Percentiles rank a stretch among this genome's conserved stretches.
These are phyloP conservation scores for Gentiana macrophylla DNA, from an alignment of 257 asterid species.

Conservation along the genomic window DNA sequence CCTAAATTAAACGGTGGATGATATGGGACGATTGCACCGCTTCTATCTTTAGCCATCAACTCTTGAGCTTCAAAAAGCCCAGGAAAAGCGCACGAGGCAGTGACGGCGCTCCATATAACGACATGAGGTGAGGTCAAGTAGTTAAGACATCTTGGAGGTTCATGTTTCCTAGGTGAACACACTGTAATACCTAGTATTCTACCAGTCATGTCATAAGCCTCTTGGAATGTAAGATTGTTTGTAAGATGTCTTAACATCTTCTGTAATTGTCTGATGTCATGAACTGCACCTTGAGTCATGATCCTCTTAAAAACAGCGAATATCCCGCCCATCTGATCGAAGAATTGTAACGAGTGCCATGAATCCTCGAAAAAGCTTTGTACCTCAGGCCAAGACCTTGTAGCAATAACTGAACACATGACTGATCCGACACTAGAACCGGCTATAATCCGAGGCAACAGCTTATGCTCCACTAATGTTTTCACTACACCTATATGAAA, in stretches of 20 bases:
- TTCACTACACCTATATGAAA: constrained; percentile 90
- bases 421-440: constrained; percentile 96
- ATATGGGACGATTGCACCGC: constrained; percentile 87
- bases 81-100: constrained; percentile 96
- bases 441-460: constrained; percentile 83
- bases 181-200: constrained; percentile 83
- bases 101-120: constrained; percentile 97
- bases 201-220: constrained; percentile 95
- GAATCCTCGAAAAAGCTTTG: constrained; percentile 92
- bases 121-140: constrained; percentile 98
- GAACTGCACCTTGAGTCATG: constrained; percentile 82
- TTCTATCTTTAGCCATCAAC: constrained; percentile 91
- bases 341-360: constrained; percentile 77
- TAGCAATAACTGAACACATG: constrained; percentile 86
- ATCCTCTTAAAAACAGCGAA: constrained; percentile 70
- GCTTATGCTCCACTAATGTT: constrained; percentile 82
- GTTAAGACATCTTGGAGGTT: constrained; percentile 95
- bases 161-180: constrained; percentile 97
- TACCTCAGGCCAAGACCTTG: constrained; percentile 95
- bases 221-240: constrained; percentile 85
- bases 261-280: constrained; percentile 85
- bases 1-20: constrained; percentile 95
- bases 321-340: constrained; percentile 82
- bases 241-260: constrained; percentile 72
- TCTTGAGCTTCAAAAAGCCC: constrained; percentile 98